Percentiles rank a stretch among this genome's conserved stretches.
These are phyloP conservation scores for Sungouiella blattae DNA, from an alignment of 805 yeast genomes.

Conservation along the genomic window DNA sequence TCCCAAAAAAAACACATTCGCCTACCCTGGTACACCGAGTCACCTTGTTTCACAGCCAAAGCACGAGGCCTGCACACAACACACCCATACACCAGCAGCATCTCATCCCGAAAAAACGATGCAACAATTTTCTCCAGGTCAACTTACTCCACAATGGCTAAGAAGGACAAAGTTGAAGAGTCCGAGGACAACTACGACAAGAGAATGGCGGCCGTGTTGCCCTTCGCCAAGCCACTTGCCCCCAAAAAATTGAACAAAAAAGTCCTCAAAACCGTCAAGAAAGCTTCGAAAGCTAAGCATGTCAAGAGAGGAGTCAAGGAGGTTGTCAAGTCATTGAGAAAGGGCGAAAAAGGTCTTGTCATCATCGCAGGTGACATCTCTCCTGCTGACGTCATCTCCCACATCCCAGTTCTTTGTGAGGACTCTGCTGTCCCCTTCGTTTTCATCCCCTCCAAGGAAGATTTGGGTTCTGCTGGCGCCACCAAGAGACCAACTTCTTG, in stretches of 20 bases:
- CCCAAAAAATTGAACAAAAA: slow-evolving; percentile 94
- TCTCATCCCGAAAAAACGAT: slow-evolving; percentile 9
- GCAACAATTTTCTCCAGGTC: not conserved
- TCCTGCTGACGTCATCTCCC: slow-evolving; percentile 96
- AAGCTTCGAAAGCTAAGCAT: slow-evolving; percentile 97
- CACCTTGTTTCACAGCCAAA: too few species aligned
- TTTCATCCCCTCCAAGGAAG: slow-evolving; percentile 96
- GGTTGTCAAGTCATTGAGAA: slow-evolving; percentile 95
- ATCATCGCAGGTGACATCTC: slow-evolving; percentile 97
- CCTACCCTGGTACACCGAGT: too few species aligned
- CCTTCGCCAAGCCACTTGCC: slow-evolving; percentile 94
- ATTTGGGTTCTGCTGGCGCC: slow-evolving; percentile 97
- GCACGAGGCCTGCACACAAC: too few species aligned
- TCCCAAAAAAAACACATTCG: too few species aligned
- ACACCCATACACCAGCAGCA: too few species aligned
- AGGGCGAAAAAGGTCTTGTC: slow-evolving; percentile 96
- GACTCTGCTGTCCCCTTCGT: slow-evolving; percentile 87
- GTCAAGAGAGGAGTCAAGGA: slow-evolving; percentile 99
- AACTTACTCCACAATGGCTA: slow-evolving; percentile 28
- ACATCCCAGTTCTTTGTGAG: slow-evolving; percentile 95
- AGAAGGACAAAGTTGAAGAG: slow-evolving; percentile 43
- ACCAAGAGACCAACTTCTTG: slow-evolving; percentile 99
- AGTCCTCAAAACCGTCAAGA: slow-evolving; percentile 91
- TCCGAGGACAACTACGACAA: slow-evolving; percentile 82
- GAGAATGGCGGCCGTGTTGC: slow-evolving; percentile 83